Percentiles rank a stretch among this genome's conserved stretches.
Conservation (phyloP, 2,329 filamentous ascomycete genomes). For the Helicocarpus griseus region DNA sequence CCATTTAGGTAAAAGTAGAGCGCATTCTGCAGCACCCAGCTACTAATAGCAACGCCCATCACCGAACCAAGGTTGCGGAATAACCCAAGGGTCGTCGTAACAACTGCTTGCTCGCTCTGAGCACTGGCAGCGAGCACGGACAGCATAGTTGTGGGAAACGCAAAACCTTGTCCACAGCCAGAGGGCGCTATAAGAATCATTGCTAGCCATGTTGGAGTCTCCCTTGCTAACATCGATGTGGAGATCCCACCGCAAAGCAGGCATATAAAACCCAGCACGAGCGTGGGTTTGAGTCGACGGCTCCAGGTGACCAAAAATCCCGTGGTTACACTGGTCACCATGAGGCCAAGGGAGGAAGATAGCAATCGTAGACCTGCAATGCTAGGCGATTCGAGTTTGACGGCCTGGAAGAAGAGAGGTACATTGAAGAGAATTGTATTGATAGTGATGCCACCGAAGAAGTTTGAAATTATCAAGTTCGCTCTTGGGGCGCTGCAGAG, state of each 20-base stretch:
- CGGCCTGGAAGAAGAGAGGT: constrained; percentile 67
- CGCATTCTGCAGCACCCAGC: constrained; percentile 63
- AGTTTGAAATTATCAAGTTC: constrained; percentile 43
- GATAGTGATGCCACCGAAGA: constrained; percentile 40
- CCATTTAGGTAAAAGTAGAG: constrained; percentile 50
- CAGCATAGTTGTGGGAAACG: constrained; percentile 56
- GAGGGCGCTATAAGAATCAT: constrained; percentile 48
- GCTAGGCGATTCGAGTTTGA: constrained; percentile 60
- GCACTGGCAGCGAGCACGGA: constrained; percentile 50
- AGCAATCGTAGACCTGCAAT: constrained; percentile 63
- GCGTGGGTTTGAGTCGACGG: constrained; percentile 50
- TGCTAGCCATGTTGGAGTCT: constrained; percentile 45
- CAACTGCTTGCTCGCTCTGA: constrained; percentile 56
- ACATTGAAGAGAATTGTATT: constrained; percentile 58
- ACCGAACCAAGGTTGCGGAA: constrained; percentile 65
- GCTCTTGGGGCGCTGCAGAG: constrained; percentile 39
- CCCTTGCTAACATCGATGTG: constrained; percentile 42
- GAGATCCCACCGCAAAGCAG: constrained; percentile 43
- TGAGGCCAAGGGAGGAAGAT: constrained; percentile 50
- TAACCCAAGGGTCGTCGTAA: constrained; percentile 59
- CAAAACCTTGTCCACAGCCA: constrained; percentile 52
- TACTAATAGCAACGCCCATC: constrained; percentile 62
- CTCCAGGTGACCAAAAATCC: constrained; percentile 55
- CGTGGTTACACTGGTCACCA: constrained; percentile 45
- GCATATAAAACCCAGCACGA: constrained; percentile 42